Base-by-base conservation (phyloP, 1,284 basidiomycete species). In the Cryptococcus sp. region DNA sequence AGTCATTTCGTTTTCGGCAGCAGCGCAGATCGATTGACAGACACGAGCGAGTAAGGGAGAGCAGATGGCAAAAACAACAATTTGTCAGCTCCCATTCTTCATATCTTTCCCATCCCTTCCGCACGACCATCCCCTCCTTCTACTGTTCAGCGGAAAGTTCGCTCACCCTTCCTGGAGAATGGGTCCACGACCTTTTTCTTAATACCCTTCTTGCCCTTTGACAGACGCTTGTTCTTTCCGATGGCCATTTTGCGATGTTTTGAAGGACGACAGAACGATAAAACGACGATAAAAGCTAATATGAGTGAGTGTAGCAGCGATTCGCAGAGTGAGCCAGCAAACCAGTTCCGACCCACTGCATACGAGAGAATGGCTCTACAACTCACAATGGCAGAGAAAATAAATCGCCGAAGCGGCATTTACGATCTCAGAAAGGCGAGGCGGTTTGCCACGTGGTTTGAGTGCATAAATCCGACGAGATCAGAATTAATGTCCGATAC, bases 181-280 rank as follows among this genome's bases (percentile, higher is more conserved):
- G 96, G 93, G 86, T 99, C 96, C 71, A 99, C 93, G 80, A 95
- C 92, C 87, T 95, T 95, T 85, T 97, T 96, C 85, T 97, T 96
- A 84, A 96, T 88, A 80, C 94, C 93, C 86, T 98, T 98, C 87
- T 98, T 98, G 78, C 95, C 94, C 85, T 99, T 99, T 57, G 93
- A 95, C 75, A 98, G 88, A 81, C 94, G 89, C 84, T 98, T 98
- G 84, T 98, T 98, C 91, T 94, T 93, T 78, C 91, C 91, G 82
- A 94, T 89, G 79, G 92, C 91, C 91, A 93, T 93, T 62, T 62
- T 55, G 53, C 22, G 25, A 22, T 40, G 41, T 46, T 41, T 22
- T 19, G 29, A 40, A 40, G 39, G 25, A 48, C 20, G 44, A 47
- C 20, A 50, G 50, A 22, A 44, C 19, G 38, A 43, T 11, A 15